These are phyloP conservation scores for Tetrahymena thermophila DNA, from an alignment of 73 alveolate genomes.

Conservation along the genomic window DNA sequence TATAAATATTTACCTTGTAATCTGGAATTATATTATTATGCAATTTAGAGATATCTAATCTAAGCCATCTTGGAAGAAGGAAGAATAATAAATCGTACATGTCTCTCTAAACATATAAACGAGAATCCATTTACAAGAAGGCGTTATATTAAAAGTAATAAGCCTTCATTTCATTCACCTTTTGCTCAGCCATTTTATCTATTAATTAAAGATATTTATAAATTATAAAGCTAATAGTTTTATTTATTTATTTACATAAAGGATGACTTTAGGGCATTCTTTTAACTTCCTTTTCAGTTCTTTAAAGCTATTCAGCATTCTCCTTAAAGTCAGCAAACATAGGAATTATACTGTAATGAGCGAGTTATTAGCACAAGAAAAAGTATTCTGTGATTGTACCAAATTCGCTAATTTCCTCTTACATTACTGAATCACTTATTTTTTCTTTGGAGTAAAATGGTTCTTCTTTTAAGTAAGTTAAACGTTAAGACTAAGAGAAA, in stretches of 20 bases:
- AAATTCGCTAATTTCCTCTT: conserved; percentile 20
- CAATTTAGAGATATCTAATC: neutral
- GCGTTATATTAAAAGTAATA: neutral
- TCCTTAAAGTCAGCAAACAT: conserved; percentile 38
- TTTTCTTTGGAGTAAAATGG: neutral
- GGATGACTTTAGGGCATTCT: conserved; percentile 27
- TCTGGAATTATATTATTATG: neutral
- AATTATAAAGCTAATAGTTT: conserved; percentile 11
- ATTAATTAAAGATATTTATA: conserved; percentile 28
- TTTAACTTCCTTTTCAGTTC: conserved; percentile 40
- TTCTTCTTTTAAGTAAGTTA: neutral
- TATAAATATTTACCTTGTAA: neutral
- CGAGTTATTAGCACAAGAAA: conserved; percentile 45
- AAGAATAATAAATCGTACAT: neutral
- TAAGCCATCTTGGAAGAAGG: neutral
- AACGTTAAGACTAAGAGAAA: neutral
- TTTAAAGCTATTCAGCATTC: conserved; percentile 30
- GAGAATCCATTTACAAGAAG: neutral
- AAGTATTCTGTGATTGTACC: conserved; percentile 70
- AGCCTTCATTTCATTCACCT: neutral
- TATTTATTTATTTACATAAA: conserved; percentile 7
- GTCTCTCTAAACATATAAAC: neutral
- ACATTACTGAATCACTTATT: neutral
- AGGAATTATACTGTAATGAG: conserved; percentile 59
- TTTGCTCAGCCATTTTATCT: neutral